Evolutionary conservation across 2,329 filamentous ascomycete genomes (phyloP).

Genomic region (Fusarium pininemorale): DNA sequence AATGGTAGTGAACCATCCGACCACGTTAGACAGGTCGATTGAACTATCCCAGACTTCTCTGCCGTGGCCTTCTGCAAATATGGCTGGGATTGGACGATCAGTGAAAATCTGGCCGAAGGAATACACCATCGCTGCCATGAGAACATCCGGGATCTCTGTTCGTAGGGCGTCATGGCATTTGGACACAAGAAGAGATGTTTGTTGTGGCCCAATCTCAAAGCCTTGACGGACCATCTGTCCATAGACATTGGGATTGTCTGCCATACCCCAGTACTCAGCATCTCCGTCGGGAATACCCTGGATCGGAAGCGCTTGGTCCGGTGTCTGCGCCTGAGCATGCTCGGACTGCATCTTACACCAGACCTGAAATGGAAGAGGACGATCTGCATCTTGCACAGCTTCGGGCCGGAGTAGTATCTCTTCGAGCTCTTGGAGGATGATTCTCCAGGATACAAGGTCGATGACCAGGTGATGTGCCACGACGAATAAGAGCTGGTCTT

Average conservation of each 20-base stretch:
- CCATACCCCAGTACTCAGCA: slow-evolving; percentile 41
- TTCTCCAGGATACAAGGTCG: slow-evolving; percentile 58
- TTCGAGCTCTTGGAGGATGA: slow-evolving; percentile 49
- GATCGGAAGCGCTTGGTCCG: slow-evolving; percentile 41
- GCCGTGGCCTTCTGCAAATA: slow-evolving; percentile 50
- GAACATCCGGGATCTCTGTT: slow-evolving; percentile 49
- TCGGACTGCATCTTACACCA: slow-evolving; percentile 50
- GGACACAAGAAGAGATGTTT: slow-evolving; percentile 33
- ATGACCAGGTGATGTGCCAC: slow-evolving; percentile 52
- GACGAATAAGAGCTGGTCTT: slow-evolving; percentile 47
- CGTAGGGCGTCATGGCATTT: slow-evolving; percentile 38
- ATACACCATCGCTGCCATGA: slow-evolving; percentile 44
- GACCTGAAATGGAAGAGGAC: slow-evolving; percentile 46
- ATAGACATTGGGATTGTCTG: slow-evolving; percentile 23
- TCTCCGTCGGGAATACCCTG: slow-evolving; percentile 29
- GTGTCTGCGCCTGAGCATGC: not conserved
- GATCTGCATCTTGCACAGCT: slow-evolving; percentile 10
- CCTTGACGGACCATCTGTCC: slow-evolving; percentile 27
- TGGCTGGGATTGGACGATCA: slow-evolving; percentile 39
- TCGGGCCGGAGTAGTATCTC: slow-evolving; percentile 44
- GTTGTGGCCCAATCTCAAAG: slow-evolving; percentile 18
- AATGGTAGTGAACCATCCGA: slow-evolving; percentile 53
- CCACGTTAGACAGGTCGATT: slow-evolving; percentile 45
- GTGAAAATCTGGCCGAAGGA: slow-evolving; percentile 44
- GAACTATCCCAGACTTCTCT: slow-evolving; percentile 44